Percentiles rank a stretch among this genome's conserved stretches.
These are phyloP conservation scores for Calycina herbarum DNA, from an alignment of 2,329 filamentous ascomycete species.

Conservation along the genomic window DNA sequence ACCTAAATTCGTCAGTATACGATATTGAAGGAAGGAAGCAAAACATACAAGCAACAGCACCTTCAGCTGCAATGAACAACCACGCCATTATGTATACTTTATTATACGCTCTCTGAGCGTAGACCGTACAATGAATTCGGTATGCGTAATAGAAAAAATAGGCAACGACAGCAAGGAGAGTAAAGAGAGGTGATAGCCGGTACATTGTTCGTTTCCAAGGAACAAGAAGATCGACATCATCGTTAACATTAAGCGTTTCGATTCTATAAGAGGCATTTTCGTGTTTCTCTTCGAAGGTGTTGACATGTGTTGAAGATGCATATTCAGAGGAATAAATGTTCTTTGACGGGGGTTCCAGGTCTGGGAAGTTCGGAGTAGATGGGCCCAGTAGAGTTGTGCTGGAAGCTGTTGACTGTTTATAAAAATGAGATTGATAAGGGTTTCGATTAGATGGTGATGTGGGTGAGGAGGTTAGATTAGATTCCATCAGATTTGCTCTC, in stretches of 20 bases:
- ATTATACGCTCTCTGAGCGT: constrained; percentile 46
- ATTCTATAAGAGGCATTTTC: constrained; percentile 19
- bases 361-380: background rate
- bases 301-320: background rate
- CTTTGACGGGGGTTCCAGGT: background rate
- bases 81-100: constrained; percentile 52
- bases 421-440: background rate
- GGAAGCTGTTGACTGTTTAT: background rate
- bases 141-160: constrained; percentile 49
- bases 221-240: constrained; percentile 25
- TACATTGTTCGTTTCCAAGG: constrained; percentile 27
- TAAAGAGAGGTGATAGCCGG: constrained; percentile 29
- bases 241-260: constrained; percentile 25
- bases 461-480: background rate
- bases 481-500: background rate
- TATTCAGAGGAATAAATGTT: background rate
- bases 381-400: background rate
- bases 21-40: background rate
- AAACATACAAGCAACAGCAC: constrained; percentile 45
- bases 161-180: constrained; percentile 22
- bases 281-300: constrained; percentile 16
- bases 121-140: constrained; percentile 53
- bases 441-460: background rate
- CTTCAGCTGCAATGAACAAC: constrained; percentile 57
- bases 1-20: constrained; percentile 34